Percentiles rank a stretch among this genome's conserved stretches.
Conservation (phyloP, 164 flowering plant species). For the Berberis thunbergii region DNA sequence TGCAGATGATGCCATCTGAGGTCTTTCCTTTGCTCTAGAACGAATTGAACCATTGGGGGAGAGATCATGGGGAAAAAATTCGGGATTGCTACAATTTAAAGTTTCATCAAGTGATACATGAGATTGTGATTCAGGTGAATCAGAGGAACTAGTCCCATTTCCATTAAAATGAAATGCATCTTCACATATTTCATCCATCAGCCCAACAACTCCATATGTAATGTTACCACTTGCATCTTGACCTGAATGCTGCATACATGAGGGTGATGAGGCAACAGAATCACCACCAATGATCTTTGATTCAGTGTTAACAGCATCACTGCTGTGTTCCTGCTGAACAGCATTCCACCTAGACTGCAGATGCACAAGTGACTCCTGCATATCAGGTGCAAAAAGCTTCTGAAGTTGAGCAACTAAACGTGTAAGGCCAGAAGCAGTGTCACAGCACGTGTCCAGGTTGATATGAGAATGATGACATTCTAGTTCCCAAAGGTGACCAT, state of each 20-base stretch:
- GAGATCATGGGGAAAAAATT: conserved; percentile 14
- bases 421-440: conserved; percentile 61
- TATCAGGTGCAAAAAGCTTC: conserved; percentile 80
- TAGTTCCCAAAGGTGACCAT: conserved; percentile 68
- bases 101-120: conserved; percentile 20
- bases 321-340: conserved; percentile 40
- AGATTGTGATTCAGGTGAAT: conserved; percentile 19
- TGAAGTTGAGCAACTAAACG: conserved; percentile 73
- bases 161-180: conserved; percentile 59
- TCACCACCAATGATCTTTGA: conserved; percentile 9
- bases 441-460: conserved; percentile 68
- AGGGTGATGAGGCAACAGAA: conserved; percentile 17
- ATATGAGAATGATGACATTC: conserved; percentile 65
- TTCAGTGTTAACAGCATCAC: conserved; percentile 17
- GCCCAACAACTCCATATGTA: conserved; percentile 26
- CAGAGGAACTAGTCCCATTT: conserved; percentile 15
- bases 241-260: conserved; percentile 14
- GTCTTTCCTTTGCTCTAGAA: conserved; percentile 19
- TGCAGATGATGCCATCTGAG: conserved; percentile 21
- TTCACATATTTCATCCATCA: conserved; percentile 84
- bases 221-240: conserved; percentile 10
- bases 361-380: conserved; percentile 77
- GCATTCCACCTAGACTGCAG: conserved; percentile 82
- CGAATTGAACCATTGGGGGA: conserved; percentile 20
- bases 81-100: conserved; percentile 14